These are phyloP conservation scores for Hirsutella minnesotensis DNA, from an alignment of 2,329 filamentous ascomycete genomes.

Conservation along the genomic window DNA sequence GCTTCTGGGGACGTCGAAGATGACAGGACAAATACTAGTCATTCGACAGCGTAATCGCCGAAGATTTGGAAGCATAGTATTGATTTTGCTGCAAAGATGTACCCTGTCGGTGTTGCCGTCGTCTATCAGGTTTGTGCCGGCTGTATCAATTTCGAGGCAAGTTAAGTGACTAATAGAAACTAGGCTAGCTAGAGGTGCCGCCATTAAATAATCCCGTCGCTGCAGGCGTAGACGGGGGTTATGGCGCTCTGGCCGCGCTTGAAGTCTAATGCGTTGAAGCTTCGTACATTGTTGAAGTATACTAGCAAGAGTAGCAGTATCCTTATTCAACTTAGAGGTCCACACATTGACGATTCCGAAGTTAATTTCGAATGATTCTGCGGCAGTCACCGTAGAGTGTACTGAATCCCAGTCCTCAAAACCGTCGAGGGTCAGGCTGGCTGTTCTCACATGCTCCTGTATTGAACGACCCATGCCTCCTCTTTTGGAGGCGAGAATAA, in stretches of 20 bases:
- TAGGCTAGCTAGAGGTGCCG: slow-evolving; percentile 2
- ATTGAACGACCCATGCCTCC: slow-evolving; percentile 2
- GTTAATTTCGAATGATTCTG: neutral
- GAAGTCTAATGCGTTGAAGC: slow-evolving; percentile 2
- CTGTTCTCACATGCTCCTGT: neutral
- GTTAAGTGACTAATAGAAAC: slow-evolving; percentile 3
- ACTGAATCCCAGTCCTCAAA: slow-evolving; percentile 5
- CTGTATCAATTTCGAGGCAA: slow-evolving; percentile 5
- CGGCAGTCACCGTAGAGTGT: neutral
- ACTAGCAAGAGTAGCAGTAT: slow-evolving; percentile 1
- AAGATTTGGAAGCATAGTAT: slow-evolving; percentile 3
- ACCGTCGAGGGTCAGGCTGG: slow-evolving; percentile 1
- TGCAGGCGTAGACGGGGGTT: neutral
- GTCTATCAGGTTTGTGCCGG: slow-evolving; percentile 2
- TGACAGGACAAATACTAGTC: slow-evolving; percentile 3
- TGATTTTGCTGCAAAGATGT: slow-evolving; percentile 4
- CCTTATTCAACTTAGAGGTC: slow-evolving; percentile 3
- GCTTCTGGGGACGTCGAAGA: slow-evolving; percentile 1
- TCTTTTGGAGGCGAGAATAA: neutral
- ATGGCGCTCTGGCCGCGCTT: slow-evolving; percentile 5
- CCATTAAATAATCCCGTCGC: slow-evolving; percentile 4
- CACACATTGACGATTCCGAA: slow-evolving; percentile 1
- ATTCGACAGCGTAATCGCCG: slow-evolving; percentile 5
- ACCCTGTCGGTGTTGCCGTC: neutral
- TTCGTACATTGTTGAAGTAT: slow-evolving; percentile 5